Base-by-base conservation (phyloP, 345 rosid species). In the Lepidium sativum region DNA sequence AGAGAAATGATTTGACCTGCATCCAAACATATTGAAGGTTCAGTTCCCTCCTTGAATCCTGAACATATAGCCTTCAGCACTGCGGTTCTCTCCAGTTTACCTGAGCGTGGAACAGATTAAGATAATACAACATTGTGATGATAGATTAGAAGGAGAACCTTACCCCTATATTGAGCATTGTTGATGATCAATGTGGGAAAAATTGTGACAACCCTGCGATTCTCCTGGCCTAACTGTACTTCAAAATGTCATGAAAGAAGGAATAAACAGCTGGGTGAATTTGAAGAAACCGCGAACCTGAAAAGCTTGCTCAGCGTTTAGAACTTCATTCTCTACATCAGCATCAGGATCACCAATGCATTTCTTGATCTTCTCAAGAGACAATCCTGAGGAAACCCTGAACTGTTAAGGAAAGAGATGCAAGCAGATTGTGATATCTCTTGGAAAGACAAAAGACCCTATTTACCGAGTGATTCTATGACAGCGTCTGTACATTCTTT, bases 261-360 rank as follows among this genome's bases (percentile, higher is more conserved):
- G 5, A 21, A 49, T 8, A 77, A 54, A 47, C 18, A 61, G 11
- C 57, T 73, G 10, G 6, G 54, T 45, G 18, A 45, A 50, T 59
- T 8, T 72, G 61, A 65, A 58, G 55, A 16, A 14, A 31, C 57
- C 2, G 12, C 53, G 5, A 58, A 89, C 97, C 97, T 87, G 97
- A 67, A 65, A 73, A 65, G 75, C 78, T 76, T 92, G 94, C 74
- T 92, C 98, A 13, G 62, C 60, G 80, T 79, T 86, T 52, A 92
- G 75, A 69, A 92, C 83, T 75, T 80, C 70, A 69, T 92, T 92
- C 67, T 87, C 98, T n/a, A 67, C 86, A 74, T 92, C 94, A 63
- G 88, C 96, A 65, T 82, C 85, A 54, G 91, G 84, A 75, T 92
- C 86, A 42, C 97, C 98, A 80, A 89, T 81, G 78, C 98, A 92